Base-by-base conservation (phyloP, 2,329 filamentous ascomycete species). In the Proliferodiscus dingleyae region DNA sequence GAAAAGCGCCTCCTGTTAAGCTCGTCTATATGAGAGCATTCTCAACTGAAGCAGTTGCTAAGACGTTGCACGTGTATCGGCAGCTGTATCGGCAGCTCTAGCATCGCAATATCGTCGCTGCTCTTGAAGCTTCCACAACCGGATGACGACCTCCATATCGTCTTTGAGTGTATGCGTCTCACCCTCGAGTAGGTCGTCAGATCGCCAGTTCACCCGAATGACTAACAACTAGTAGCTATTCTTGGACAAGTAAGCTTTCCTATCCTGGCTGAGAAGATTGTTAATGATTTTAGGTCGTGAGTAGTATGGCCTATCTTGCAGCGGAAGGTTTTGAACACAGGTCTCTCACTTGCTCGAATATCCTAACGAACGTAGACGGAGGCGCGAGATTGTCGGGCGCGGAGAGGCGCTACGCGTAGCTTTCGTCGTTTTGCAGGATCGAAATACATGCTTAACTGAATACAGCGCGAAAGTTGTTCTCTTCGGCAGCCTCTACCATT, bases 361-460 rank as follows among this genome's bases (percentile, higher is more conserved):
- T 56, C 29, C 46, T 53, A 1, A 24, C 53, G 16, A 51, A 48
- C 16, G 41, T 36, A 24, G 21, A 46, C 26, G 47, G 52, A n/a
- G n/a, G n/a, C n/a, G n/a, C n/a, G n/a, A n/a, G n/a, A n/a, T n/a
- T n/a, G n/a, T n/a, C n/a, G n/a, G n/a, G n/a, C n/a, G n/a, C n/a
- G n/a, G n/a, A n/a, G n/a, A n/a, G n/a, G n/a, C n/a, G n/a, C n/a
- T n/a, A n/a, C n/a, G n/a, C n/a, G n/a, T n/a, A n/a, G n/a, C n/a
- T n/a, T n/a, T n/a, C n/a, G n/a, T n/a, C n/a, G n/a, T n/a, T n/a
- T n/a, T n/a, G n/a, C n/a, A n/a, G 93, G 50, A 90, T 98, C 56
- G 93, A 98, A 70, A 93, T 98, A 53, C 93, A 98, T 64, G 93
- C 93, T 16, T 91, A 97, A 68, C 75, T 98, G 61, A 95, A 97